These are phyloP conservation scores for Capsella bursapastoris DNA, from an alignment of 345 rosid species.

Conservation along the genomic window DNA sequence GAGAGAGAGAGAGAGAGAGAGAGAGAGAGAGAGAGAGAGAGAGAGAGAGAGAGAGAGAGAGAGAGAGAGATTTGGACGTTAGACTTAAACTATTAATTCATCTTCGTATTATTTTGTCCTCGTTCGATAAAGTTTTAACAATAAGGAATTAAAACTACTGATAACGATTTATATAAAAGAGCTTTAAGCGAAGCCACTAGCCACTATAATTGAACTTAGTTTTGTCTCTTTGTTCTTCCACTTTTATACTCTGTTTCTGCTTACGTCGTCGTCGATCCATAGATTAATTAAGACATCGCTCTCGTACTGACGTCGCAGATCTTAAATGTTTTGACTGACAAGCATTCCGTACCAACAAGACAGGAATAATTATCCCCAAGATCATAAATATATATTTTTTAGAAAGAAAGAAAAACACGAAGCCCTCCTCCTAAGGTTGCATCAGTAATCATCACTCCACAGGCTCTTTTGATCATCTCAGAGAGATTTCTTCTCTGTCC, in stretches of 20 bases:
- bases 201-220: slow-evolving; percentile 32
- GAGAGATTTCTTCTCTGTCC: not conserved
- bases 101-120: slow-evolving; percentile 5
- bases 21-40: not conserved
- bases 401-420: not conserved
- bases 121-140: not conserved
- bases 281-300: not conserved
- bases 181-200: not conserved
- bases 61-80: not conserved
- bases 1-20: too few relatives aligned
- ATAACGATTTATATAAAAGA: not conserved
- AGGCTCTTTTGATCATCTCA: slow-evolving; percentile 19
- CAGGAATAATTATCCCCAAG: not conserved
- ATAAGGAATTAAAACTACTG: too few relatives aligned
- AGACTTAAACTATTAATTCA: slow-evolving; percentile 19
- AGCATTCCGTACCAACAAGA: slow-evolving; percentile 35
- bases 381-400: too few relatives aligned
- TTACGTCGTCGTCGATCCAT: slow-evolving; percentile 12
- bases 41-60: not conserved
- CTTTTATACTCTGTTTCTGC: not conserved
- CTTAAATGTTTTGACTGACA: slow-evolving; percentile 33
- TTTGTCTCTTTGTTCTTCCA: slow-evolving; percentile 31
- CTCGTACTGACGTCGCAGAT: slow-evolving; percentile 21
- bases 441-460: slow-evolving; percentile 23
- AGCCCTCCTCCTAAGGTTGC: slow-evolving; percentile 25